Conservation (phyloP, 768 basidiomycete genomes). For the Russula brevipes region DNA sequence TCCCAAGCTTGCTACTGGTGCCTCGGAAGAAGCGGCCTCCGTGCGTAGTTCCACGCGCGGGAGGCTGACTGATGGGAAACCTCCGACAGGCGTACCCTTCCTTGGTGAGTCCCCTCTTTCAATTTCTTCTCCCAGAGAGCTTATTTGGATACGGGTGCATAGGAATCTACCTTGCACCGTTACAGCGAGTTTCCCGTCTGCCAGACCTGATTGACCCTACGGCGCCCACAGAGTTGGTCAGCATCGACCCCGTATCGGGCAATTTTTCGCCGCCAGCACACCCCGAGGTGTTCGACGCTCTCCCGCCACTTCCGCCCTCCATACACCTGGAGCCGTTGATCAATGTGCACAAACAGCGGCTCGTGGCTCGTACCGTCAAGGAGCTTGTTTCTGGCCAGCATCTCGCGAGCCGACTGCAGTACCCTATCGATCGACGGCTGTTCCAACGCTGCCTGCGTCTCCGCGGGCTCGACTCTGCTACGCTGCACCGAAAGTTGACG, state of each 20-base stretch:
- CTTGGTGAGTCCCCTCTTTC: conserved; percentile 48
- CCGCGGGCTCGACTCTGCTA: conserved; percentile 55
- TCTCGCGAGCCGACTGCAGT: conserved; percentile 66
- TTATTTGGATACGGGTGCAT: not conserved
- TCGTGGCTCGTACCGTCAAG: conserved; percentile 77
- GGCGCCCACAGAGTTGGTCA: conserved; percentile 62
- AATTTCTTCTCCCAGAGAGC: not conserved
- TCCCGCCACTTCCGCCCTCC: conserved; percentile 65
- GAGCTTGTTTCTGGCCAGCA: conserved; percentile 78
- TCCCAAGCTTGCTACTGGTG: conserved; percentile 52
- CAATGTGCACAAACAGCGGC: conserved; percentile 84
- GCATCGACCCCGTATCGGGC: conserved; percentile 55
- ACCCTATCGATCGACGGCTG: conserved; percentile 65
- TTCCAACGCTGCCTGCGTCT: conserved; percentile 72
- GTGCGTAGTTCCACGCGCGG: conserved; percentile 33
- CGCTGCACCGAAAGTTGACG: conserved; percentile 45
- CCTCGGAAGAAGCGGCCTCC: conserved; percentile 46
- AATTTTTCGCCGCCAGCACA: conserved; percentile 65
- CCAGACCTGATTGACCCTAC: conserved; percentile 84
- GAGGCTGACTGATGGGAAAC: conserved; percentile 40
- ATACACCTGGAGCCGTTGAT: conserved; percentile 82
- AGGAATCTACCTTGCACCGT: conserved; percentile 76
- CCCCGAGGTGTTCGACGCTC: conserved; percentile 72
- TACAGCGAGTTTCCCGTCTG: conserved; percentile 57
- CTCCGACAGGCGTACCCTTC: conserved; percentile 72